These are phyloP conservation scores for Limnanthes douglasii DNA, from an alignment of 345 rosid genomes.

Conservation along the genomic window DNA sequence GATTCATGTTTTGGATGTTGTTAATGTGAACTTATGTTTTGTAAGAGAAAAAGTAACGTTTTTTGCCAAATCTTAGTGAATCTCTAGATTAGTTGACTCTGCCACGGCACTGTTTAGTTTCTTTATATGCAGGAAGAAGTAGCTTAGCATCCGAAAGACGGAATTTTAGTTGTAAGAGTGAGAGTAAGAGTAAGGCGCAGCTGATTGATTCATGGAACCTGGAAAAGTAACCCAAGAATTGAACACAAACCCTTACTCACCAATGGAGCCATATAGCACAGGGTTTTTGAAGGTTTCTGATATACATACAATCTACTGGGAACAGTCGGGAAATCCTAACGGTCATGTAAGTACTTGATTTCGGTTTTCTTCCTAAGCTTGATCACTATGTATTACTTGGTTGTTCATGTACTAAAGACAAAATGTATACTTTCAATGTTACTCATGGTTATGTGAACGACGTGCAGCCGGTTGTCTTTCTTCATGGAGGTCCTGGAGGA, in stretches of 20 bases:
- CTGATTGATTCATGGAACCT: constrained; percentile 26
- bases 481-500: constrained; percentile 99
- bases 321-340: constrained; percentile 83
- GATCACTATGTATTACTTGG: no score
- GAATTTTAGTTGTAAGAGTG: constrained; percentile 15
- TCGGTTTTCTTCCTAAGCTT: no score
- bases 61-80: no score
- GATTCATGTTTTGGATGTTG: no score
- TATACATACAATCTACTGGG: constrained; percentile 63
- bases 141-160: constrained; percentile 7
- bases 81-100: no score
- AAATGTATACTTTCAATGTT: constrained; percentile 4
- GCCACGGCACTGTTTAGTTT: no score
- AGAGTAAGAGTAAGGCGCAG: constrained; percentile 16
- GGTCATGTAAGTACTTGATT: constrained; percentile 57
- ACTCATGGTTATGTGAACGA: neutral
- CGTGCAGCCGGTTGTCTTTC: constrained; percentile 84
- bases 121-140: constrained; percentile 25
- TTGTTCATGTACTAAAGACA: no score
- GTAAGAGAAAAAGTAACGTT: no score
- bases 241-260: constrained; percentile 37
- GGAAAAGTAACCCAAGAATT: constrained; percentile 17
- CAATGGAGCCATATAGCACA: constrained; percentile 47
- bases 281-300: constrained; percentile 77
- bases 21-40: no score